Base-by-base conservation (phyloP, 139 green algal species). In the Nannochloris sp. region DNA sequence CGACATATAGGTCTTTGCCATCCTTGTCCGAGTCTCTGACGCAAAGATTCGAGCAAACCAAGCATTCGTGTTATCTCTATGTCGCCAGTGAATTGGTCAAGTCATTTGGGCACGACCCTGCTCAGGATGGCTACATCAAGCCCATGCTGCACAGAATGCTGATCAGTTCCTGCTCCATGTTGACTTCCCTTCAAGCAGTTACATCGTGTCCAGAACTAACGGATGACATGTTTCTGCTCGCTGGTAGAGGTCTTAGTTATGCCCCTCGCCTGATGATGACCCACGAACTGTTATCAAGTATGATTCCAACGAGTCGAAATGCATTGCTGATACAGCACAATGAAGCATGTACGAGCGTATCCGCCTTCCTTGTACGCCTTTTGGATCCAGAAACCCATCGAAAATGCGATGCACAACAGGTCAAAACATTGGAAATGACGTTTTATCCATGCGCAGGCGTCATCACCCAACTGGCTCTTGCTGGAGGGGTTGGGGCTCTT, bases 41-140 rank as follows among this genome's bases (percentile, higher is more conserved):
- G 12, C 31, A 36, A 16, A 74, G 72, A 17, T 94, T 94, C 43
- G 58, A 63, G 31, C 10, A 63, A 43, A 85, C 72, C 2, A 66
- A 67, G 6, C 81, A 91, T 64, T 78, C 79, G 4, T 79, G 75
- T 30, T 87, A 87, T 67, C 78, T 94, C 66, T 94, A 89, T 70
- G 84, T 89, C 16, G 74, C 85, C 26, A 84, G 69, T 25, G 87
- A 94, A 83, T 70, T 93, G 49, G 55, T 92, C 50, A 94, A 94
- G 69, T 71, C 78, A 11, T 93, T 88, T 69, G 81, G 79, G 4
- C 51, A 69, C 16, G 71, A 89, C 46, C 31, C 67, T 13, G 58
- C 51, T 1, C 49, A 73, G 2, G 75, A 81, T 40, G 29, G 29
- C 10, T 43, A 58, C n/a, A 62, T 90, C 62, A 66, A 65, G 4